Evolutionary conservation across 768 basidiomycete genomes (phyloP), one percentile per base, ranked within the genome.

Genomic region (Leccinum variicolor): DNA sequence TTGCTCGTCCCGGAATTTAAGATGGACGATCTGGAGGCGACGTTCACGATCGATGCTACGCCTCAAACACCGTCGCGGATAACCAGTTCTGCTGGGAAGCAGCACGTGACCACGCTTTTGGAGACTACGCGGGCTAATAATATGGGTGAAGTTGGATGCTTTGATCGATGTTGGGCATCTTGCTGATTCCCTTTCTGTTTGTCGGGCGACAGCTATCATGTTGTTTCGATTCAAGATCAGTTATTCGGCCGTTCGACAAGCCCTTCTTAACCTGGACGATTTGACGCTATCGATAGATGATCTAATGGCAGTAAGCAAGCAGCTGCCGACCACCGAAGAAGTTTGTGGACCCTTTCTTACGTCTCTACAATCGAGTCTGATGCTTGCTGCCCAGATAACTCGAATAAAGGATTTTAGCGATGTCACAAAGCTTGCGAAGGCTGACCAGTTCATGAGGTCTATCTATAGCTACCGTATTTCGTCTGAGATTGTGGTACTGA

Each of bases 121-220:
- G 89, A 91, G 66, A 90, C 89, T 47, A 87, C 84, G 15, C 79
- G 92, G 15, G 90, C 94, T 1, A 92, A 92, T 62, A 90, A 95
- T 64, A 79, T 94, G 62, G 89, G 92, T 86, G 41, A 62, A 63
- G 81, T 72, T 23, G 15, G 48, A 15, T 48, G 7, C 14, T 4
- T 19, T 1, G 31, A 23, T 21, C 6, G 1, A 14, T 17, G 45
- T 51, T n/a, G 6, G 50, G 36, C 49, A 26, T 47, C 6, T 6
- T 55, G n/a, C 62, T 57, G 39, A 56, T 50, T 1, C 3, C 17
- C 36, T 39, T 39, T n/a, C 36, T 39, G 36, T 39, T 52, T 28
- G 31, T 53, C 49, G 55, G 19, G 13, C 14, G 31, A 28, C 52
- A 92, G 92, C 84, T 1, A 94, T 96, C 62, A 91, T 96, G 88